phyloP scores from a whole-genome alignment of 2,329 filamentous ascomycete species.

The Dactylonectria estremocensis region DNA sequence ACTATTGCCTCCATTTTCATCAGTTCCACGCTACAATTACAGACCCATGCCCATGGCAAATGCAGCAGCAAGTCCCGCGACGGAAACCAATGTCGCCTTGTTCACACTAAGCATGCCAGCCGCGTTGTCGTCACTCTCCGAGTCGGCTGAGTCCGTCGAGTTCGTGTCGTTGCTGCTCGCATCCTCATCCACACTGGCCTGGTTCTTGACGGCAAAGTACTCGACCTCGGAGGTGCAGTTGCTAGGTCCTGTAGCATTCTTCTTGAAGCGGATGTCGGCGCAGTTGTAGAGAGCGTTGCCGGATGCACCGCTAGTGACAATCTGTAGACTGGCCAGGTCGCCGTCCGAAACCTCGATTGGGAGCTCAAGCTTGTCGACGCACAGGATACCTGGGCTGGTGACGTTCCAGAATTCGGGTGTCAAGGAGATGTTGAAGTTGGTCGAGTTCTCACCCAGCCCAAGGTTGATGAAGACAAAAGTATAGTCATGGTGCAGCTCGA shows the following conservation, averaged over 20 bases:
- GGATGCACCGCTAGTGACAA: slow-evolving; percentile 74
- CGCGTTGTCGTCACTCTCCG: slow-evolving; percentile 39
- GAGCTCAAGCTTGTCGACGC: slow-evolving; percentile 72
- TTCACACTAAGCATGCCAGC: slow-evolving; percentile 45
- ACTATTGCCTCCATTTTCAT: slow-evolving; percentile 7
- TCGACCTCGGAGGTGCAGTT: slow-evolving; percentile 61
- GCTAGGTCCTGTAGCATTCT: slow-evolving; percentile 62
- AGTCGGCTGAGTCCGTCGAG: slow-evolving; percentile 33
- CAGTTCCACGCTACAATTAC: slow-evolving; percentile 40
- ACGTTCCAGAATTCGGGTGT: slow-evolving; percentile 71
- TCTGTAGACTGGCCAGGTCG: slow-evolving; percentile 76
- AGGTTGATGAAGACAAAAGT: slow-evolving; percentile 69
- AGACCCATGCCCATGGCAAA: slow-evolving; percentile 57
- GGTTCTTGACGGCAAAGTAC: slow-evolving; percentile 53
- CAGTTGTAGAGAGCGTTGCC: slow-evolving; percentile 80
- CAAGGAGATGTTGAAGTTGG: slow-evolving; percentile 79
- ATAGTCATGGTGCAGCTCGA: slow-evolving; percentile 68
- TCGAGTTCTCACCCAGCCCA: slow-evolving; percentile 64
- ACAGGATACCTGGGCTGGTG: slow-evolving; percentile 76
- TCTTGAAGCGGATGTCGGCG: slow-evolving; percentile 79
- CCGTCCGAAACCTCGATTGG: slow-evolving; percentile 72
- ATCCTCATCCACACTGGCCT: slow-evolving; percentile 41
- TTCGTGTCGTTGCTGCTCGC: slow-evolving; percentile 31
- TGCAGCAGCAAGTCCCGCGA: slow-evolving; percentile 56
- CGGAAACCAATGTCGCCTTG: slow-evolving; percentile 51